These are phyloP conservation scores for Botrytis medusae DNA, from an alignment of 2,329 filamentous ascomycete species.

Conservation along the genomic window DNA sequence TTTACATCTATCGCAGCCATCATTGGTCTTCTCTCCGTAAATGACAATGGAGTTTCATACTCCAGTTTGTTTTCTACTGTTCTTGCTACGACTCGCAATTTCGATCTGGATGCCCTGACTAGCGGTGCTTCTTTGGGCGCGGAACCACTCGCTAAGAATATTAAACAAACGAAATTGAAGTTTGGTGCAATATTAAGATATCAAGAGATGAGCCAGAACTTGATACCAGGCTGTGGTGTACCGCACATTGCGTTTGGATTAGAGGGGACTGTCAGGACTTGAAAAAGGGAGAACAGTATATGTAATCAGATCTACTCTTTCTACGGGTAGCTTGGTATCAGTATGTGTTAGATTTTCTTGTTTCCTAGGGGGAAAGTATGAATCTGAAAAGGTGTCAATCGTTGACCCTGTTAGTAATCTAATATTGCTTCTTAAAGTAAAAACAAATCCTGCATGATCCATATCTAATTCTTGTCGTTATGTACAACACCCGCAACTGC, in stretches of 20 bases:
- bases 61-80: background rate
- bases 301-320: background rate
- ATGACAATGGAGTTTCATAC: background rate
- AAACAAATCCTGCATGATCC: background rate
- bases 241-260: background rate
- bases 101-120: background rate
- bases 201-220: background rate
- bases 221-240: background rate
- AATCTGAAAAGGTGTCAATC: background rate
- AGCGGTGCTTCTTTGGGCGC: background rate
- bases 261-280: background rate
- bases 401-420: background rate
- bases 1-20: background rate
- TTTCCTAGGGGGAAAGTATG: background rate
- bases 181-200: background rate
- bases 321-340: background rate
- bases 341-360: background rate
- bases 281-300: background rate
- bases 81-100: background rate
- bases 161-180: background rate
- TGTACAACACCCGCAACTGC: background rate
- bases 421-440: background rate
- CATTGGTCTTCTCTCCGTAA: background rate
- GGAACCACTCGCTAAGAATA: background rate
- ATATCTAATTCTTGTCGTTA: background rate